These are phyloP conservation scores for Plasmodium relictum DNA, from an alignment of 169 alveolate genomes.

Conservation along the genomic window DNA sequence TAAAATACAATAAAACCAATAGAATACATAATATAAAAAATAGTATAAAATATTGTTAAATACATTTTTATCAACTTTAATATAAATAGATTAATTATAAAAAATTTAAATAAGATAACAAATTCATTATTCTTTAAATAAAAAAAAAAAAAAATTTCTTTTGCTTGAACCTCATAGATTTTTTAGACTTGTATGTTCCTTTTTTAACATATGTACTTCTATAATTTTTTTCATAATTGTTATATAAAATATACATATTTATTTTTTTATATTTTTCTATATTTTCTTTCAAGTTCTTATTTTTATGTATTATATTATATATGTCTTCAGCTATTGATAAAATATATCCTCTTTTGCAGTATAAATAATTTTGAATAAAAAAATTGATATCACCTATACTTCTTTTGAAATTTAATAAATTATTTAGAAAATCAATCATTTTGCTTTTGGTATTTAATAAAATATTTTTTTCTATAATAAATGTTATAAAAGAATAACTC, in stretches of 20 bases:
- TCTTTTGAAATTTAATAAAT: constrained; percentile 66
- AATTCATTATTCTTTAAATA: background rate
- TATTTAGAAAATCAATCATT: constrained; percentile 34
- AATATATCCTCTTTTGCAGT: constrained; percentile 74
- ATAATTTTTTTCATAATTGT: constrained; percentile 39
- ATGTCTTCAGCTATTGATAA: constrained; percentile 63
- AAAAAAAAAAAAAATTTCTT: constrained; percentile 4
- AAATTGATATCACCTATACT: constrained; percentile 63
- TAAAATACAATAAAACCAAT: too few relatives aligned
- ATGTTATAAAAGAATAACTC: constrained; percentile 34
- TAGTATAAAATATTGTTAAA: too few relatives aligned
- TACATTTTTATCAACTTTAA: too few relatives aligned
- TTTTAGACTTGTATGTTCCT: constrained; percentile 61
- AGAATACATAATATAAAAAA: too few relatives aligned
- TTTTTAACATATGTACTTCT: constrained; percentile 19
- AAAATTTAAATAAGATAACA: background rate
- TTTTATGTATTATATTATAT: constrained; percentile 72
- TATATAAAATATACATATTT: constrained; percentile 63
- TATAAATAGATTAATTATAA: background rate
- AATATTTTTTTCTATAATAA: constrained; percentile 55
- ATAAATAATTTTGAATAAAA: constrained; percentile 73
- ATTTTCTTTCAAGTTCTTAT: constrained; percentile 38
- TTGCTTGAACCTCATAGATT: constrained; percentile 34
- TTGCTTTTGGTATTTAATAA: constrained; percentile 31
- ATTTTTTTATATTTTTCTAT: constrained; percentile 19